Percentiles rank a stretch among this genome's conserved stretches.
Evolutionary conservation across 1,284 basidiomycete genomes (phyloP).

Genomic region (Ganoderma leucocontextum): DNA sequence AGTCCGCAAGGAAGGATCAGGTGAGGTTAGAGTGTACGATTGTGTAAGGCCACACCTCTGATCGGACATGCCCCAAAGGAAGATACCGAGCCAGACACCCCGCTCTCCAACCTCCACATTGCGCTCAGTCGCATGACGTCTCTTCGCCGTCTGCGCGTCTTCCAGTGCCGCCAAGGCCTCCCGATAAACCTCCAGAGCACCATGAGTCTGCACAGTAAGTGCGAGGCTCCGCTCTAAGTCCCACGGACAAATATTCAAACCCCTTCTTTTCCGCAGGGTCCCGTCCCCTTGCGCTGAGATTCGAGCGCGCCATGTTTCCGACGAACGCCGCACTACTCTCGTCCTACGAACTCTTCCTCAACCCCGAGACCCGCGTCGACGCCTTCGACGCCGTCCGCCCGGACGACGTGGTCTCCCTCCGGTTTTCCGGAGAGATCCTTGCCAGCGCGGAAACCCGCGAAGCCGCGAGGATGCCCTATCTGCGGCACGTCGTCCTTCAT

Average conservation of each 20-base stretch:
- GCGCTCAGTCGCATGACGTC: slow-evolving; percentile 44
- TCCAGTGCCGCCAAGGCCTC: slow-evolving; percentile 44
- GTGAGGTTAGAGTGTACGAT: slow-evolving; percentile 30
- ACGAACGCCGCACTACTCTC: slow-evolving; percentile 34
- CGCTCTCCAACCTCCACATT: slow-evolving; percentile 45
- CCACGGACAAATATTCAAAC: not conserved
- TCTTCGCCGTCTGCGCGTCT: slow-evolving; percentile 48
- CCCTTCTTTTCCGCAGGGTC: slow-evolving; percentile 18
- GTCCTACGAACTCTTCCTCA: slow-evolving; percentile 47
- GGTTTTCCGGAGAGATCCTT: slow-evolving; percentile 48
- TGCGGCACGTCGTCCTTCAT: slow-evolving; percentile 44
- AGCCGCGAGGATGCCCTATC: slow-evolving; percentile 34
- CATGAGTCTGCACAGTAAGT: slow-evolving; percentile 27
- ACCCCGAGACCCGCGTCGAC: slow-evolving; percentile 40
- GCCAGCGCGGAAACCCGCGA: slow-evolving; percentile 27
- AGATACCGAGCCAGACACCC: slow-evolving; percentile 26
- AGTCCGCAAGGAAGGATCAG: slow-evolving; percentile 23
- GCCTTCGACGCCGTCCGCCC: slow-evolving; percentile 44
- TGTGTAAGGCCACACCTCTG: slow-evolving; percentile 28
- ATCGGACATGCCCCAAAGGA: slow-evolving; percentile 23
- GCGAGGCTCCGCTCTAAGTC: not conserved
- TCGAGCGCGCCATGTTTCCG: slow-evolving; percentile 53
- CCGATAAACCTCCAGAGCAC: slow-evolving; percentile 34
- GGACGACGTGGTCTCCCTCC: slow-evolving; percentile 39
- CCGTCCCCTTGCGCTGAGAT: slow-evolving; percentile 39